Percentiles rank a stretch among this genome's conserved stretches.
Evolutionary conservation across 148 eudicot genomes (phyloP).

Genomic region (Simmondsia chinensis): DNA sequence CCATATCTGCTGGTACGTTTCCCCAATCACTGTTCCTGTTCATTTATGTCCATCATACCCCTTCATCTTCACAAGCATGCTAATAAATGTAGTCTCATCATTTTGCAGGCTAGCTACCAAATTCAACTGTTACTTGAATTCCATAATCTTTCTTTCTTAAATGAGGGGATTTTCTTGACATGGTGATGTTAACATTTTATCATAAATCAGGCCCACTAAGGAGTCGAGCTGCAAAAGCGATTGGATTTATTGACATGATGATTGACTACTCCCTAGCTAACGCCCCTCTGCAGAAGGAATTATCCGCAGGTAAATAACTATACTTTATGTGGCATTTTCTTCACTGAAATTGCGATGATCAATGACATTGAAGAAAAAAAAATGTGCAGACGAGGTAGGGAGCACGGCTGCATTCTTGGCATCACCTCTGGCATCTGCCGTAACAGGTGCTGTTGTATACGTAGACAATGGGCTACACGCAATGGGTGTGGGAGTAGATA

Average conservation of each 20-base stretch:
- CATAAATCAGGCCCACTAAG: conserved; percentile 87
- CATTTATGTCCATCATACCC: no score
- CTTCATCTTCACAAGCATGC: neutral
- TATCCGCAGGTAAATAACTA: conserved; percentile 88
- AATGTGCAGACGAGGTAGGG: conserved; percentile 82
- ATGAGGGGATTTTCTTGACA: neutral
- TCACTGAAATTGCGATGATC: no score
- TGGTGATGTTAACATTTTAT: no score
- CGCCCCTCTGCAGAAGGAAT: conserved; percentile 86
- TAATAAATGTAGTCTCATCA: no score
- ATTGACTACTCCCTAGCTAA: conserved; percentile 83
- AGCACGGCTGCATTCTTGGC: conserved; percentile 92
- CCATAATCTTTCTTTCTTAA: neutral
- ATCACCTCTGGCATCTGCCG: conserved; percentile 94
- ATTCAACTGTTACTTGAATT: no score
- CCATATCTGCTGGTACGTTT: conserved; percentile 87
- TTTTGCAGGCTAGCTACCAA: no score
- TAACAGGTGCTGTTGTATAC: conserved; percentile 82
- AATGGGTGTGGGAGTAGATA: conserved; percentile 97
- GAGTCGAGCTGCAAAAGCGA: conserved; percentile 97
- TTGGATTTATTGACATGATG: conserved; percentile 94
- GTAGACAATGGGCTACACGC: conserved; percentile 93
- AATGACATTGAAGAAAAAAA: no score
- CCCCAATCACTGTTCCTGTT: neutral
- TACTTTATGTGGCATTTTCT: no score